phyloP scores from a whole-genome alignment of 768 basidiomycete species.

The Porpolomopsis calyptriformis region DNA sequence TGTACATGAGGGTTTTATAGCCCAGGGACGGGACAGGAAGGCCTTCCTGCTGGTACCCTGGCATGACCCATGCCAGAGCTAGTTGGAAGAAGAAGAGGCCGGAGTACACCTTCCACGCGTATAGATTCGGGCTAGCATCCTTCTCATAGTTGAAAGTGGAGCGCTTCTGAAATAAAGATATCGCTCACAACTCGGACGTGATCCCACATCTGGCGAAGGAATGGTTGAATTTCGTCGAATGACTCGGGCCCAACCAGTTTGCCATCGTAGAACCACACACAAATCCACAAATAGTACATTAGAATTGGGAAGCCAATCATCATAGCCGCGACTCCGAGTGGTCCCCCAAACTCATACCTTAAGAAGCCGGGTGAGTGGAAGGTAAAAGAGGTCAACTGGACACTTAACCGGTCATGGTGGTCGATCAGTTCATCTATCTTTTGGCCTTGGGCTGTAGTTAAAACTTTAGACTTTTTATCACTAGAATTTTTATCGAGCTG shows the following conservation, averaged over 20 bases:
- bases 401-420: conserved; percentile 49
- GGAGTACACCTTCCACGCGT: conserved; percentile 85
- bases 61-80: conserved; percentile 79
- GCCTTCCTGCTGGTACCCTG: conserved; percentile 88
- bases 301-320: conserved; percentile 90
- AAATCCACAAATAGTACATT: conserved; percentile 99
- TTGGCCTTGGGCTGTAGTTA: conserved; percentile 35
- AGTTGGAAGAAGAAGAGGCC: conserved; percentile 86
- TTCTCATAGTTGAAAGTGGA: conserved; percentile 22
- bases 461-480: not conserved
- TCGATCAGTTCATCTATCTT: conserved; percentile 67
- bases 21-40: conserved; percentile 91
- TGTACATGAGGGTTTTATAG: conserved; percentile 90
- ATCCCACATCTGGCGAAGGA: conserved; percentile 73
- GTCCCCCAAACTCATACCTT: conserved; percentile 96
- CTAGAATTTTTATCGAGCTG: not conserved
- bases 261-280: conserved; percentile 93
- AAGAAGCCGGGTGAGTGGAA: conserved; percentile 5
- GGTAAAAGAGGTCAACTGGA: not conserved
- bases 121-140: conserved; percentile 86
- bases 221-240: conserved; percentile 61
- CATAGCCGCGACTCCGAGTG: conserved; percentile 81
- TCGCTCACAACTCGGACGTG: conserved; percentile 64
- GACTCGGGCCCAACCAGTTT: conserved; percentile 61
- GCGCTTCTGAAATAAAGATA: not conserved